Evolutionary conservation across 139 green algal genomes (phyloP).

Genomic region (Chlorella vulgaris): DNA sequence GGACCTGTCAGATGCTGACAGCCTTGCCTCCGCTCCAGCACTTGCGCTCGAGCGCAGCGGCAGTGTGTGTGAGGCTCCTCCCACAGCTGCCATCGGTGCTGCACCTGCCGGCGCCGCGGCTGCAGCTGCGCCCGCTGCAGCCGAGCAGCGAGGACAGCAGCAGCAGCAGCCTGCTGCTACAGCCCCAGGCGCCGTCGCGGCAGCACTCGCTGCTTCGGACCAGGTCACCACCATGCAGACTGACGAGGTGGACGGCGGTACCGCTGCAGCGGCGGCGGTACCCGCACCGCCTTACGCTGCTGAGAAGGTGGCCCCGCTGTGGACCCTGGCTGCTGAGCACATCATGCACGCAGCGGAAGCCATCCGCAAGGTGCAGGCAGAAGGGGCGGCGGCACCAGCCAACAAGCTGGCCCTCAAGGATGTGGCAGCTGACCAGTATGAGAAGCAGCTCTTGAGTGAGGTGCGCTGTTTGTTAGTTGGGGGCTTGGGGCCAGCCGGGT

Average conservation of each 20-base stretch:
- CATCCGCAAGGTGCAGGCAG: constrained; percentile 23
- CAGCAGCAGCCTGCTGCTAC: background rate
- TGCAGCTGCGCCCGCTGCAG: too few species aligned
- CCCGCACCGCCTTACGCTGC: background rate
- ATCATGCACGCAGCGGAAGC: constrained; percentile 29
- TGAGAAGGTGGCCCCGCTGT: background rate
- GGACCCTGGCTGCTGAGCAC: constrained; percentile 4
- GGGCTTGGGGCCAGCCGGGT: background rate
- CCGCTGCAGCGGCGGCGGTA: background rate
- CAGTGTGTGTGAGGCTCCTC: too few species aligned
- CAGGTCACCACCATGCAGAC: constrained; percentile 9
- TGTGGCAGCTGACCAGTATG: constrained; percentile 62
- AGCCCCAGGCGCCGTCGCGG: too few species aligned
- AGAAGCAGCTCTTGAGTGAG: constrained; percentile 66
- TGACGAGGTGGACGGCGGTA: background rate
- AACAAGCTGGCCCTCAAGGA: constrained; percentile 43
- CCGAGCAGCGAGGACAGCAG: too few species aligned
- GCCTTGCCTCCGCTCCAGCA: too few species aligned
- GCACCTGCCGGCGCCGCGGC: too few species aligned
- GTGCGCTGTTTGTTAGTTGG: background rate
- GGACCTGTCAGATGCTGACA: too few species aligned
- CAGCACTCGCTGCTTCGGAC: background rate
- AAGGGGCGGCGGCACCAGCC: constrained; percentile 22
- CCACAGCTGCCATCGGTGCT: too few species aligned
- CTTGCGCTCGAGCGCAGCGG: too few species aligned